phyloP scores from a whole-genome alignment of 148 eudicot genomes.

The Salicornia ramosissima region DNA sequence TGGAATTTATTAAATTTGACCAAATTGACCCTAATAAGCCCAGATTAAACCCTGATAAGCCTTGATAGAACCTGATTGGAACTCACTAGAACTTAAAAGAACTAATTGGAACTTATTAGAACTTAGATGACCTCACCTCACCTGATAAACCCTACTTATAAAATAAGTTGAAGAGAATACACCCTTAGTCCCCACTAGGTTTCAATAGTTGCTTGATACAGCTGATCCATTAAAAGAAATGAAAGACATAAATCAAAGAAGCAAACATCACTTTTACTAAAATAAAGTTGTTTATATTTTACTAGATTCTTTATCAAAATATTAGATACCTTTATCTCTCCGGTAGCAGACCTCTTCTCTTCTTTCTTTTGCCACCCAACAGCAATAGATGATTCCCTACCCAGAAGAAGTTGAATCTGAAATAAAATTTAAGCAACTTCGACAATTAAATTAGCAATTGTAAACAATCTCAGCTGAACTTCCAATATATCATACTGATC shows the following conservation, averaged over 20 bases:
- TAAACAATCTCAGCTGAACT: not conserved
- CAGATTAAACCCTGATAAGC: no score
- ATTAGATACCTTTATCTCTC: slow-evolving; percentile 70
- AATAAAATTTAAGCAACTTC: slow-evolving; percentile 8
- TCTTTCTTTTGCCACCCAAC: slow-evolving; percentile 97
- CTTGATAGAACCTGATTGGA: no score
- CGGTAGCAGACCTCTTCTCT: slow-evolving; percentile 72
- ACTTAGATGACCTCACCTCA: no score
- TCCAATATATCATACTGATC: not conserved
- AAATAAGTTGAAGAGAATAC: no score
- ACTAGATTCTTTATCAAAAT: not conserved
- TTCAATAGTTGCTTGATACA: not conserved
- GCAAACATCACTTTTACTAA: not conserved
- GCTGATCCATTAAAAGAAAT: not conserved
- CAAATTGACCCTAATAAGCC: no score
- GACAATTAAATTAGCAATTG: slow-evolving; percentile 11
- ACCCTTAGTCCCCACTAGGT: no score
- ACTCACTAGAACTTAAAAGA: no score
- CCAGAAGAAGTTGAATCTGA: slow-evolving; percentile 82
- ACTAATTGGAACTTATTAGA: no score
- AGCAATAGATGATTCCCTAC: slow-evolving; percentile 70
- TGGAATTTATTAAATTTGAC: no score
- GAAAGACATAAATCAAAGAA: not conserved
- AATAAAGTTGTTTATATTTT: not conserved
- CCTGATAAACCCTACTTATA: no score